Evolutionary conservation across 768 basidiomycete species (phyloP).

Genomic region (Phanerodontia chrysosporium): DNA sequence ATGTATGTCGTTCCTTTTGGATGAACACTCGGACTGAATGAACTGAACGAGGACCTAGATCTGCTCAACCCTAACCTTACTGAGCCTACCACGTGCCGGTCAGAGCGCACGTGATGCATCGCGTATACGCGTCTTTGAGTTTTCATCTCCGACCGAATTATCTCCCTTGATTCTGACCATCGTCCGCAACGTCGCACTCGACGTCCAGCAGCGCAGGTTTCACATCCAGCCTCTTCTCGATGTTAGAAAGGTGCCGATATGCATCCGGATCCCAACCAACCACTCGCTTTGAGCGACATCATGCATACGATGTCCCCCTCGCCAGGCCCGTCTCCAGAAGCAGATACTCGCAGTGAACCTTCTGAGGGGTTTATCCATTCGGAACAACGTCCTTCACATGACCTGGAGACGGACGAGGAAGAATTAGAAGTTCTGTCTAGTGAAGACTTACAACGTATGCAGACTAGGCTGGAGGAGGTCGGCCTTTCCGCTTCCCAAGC

Average conservation of each 20-base stretch:
- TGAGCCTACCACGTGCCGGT: not conserved
- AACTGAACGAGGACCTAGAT: too few relatives aligned
- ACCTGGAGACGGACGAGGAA: not conserved
- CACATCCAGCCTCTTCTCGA: not conserved
- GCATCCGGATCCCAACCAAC: not conserved
- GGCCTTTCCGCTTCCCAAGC: not conserved
- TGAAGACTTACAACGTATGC: not conserved
- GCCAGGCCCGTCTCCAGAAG: not conserved
- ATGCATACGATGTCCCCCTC: slow-evolving; percentile 4
- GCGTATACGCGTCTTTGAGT: not conserved
- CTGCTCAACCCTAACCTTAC: not conserved
- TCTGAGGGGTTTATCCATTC: too few relatives aligned
- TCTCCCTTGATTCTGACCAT: not conserved
- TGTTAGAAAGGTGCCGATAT: not conserved
- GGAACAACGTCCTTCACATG: not conserved
- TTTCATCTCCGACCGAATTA: slow-evolving; percentile 2
- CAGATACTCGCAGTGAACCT: not conserved
- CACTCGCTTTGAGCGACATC: slow-evolving; percentile 1
- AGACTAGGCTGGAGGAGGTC: not conserved
- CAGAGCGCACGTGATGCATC: not conserved
- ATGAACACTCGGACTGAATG: too few relatives aligned
- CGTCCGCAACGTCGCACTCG: not conserved
- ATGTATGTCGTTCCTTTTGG: too few relatives aligned
- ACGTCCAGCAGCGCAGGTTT: not conserved
- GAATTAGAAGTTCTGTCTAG: not conserved